Base-by-base conservation (phyloP, 768 basidiomycete genomes). In the Tricholoma flavovirens region DNA sequence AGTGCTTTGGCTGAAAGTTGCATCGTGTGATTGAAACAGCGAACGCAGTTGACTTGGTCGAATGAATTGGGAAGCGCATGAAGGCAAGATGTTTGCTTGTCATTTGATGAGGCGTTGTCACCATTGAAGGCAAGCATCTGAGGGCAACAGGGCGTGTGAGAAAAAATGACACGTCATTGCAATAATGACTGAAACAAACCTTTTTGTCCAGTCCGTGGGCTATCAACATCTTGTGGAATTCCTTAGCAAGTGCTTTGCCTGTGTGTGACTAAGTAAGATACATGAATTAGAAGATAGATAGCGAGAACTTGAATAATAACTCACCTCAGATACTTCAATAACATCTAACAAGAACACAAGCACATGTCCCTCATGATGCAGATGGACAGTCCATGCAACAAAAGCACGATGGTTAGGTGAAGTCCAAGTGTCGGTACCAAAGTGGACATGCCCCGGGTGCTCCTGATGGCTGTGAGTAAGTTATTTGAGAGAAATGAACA, bases 11-110 rank as follows among this genome's bases (percentile, higher is more conserved):
- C 73, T 1, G 73, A 61, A 0, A 79, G 60, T 32, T 72, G 75
- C 17, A 77, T 17, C 3, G 73, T 61, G 46, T 79, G 77, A 0
- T 60, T 54, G 51, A 80, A 77, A 56, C 77, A 80, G 0, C 64
- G 49, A 0, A 65, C 67, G 1, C 62, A 70, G 21, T 63, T 71
- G 0, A 54, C 56, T 0, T 24, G n/a, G 2, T 71, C 70, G 3
- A 56, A 53, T 43, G 71, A 74, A 0, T 15, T 22, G 0, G 33
- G 8, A 1, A 63, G 52, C 0, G 60, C 19, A 2, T 21, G 42
- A 5, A 78, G 67, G 21, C 62, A 42, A 0, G 58, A 50, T 0
- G 72, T 63, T 71, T 79, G 75, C 0, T 45, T 59, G 54, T 73
- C 67, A 51, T 78, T 78, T 4, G 57, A 55, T 0, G 63, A 60